Evolutionary conservation across 139 green algal species (phyloP), one percentile per base, ranked within the genome.

Genomic region (Chlamydomonas sphaeroides): DNA sequence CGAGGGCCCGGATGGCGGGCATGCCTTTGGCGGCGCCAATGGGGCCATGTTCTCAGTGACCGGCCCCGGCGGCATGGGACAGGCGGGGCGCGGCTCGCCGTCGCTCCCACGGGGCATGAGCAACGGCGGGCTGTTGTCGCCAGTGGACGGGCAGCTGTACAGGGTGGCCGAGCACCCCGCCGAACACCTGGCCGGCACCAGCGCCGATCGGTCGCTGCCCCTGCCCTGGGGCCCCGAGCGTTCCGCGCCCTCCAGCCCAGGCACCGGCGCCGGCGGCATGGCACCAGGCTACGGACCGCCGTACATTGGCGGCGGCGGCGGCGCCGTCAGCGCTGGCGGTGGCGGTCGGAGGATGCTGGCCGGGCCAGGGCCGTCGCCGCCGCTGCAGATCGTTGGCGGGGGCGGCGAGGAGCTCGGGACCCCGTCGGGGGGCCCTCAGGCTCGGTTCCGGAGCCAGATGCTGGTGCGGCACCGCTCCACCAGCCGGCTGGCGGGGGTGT

Each of bases 381-480:
- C 15, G 56, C 56, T 32, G 25, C 26, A n/a, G 25, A 17, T 26
- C 41, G 25, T 26, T 25, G 68, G 42, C 39, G 45, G 68, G 41
- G 39, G 23, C 68, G 57, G n/a, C n/a, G 68, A 42, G 68, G 41
- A 42, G 45, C 14, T 21, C 45, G 45, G 11, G 45, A 21, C 45
- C 45, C 45, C n/a, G n/a, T n/a, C n/a, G n/a, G n/a, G n/a, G n/a
- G n/a, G n/a, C n/a, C n/a, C 45, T 21, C 45, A 53, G 45, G 45
- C 45, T 10, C 45, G 45, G 45, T 53, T 53, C 45, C 48, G 49
- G 20, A 65, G 48, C 10, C 48, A 65, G 25, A 36, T 78, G 71
- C 71, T 79, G 71, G 35, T 39, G 71, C 51, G 71, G 71, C 71
- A 79, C 36, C 53, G 71, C 35, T 79, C 71, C 35, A 79, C 71